Evolutionary conservation across 2,329 filamentous ascomycete genomes (phyloP), one percentile per base, ranked within the genome.

Genomic region (Fusarium nematophilum): DNA sequence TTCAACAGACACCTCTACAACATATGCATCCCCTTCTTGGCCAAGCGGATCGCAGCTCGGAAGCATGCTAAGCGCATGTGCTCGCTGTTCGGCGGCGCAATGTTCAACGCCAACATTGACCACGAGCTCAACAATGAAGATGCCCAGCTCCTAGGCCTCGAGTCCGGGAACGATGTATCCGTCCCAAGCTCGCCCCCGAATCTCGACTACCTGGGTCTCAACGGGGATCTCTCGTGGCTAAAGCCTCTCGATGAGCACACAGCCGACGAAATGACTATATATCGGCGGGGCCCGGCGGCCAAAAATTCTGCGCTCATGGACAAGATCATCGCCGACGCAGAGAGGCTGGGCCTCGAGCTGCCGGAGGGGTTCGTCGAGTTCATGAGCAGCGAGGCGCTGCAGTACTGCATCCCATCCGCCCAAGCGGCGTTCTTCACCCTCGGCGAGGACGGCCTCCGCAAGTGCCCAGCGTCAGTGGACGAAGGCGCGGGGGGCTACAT

Each of bases 291-390:
- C 3, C 39, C 39, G 15, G 39, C 39, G 11, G 31, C 17, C 11
- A n/a, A 15, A 4, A 6, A 15, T 2, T 10, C 13, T 5, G 25
- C 6, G 7, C 14, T 30, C 17, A 4, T 38, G 7, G n/a, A 38
- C 6, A 43, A 27, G 8, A 34, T 50, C 17, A 30, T 31, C n/a
- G 4, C 26, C 6, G 51, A 38, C 17, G 31, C 31, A 6, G 10
- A 57, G 46, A 50, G 29, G 27, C 23, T 49, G 10, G 39, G 37
- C 5, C n/a, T 57, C 9, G 38, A 26, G 14, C 44, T 51, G 3
- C 27, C 44, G 3, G 11, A 25, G 9, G 33, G 37, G 17, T 51
- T 44, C 9, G 10, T 56, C 10, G 34, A 55, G 13, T 56, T 56
- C 18, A 50, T 39, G 33, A n/a, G 17, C 13, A 21, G 14, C 14